A percentile compares a stretch with the other conserved stretches of the same genome.
Evolutionary conservation across 2,329 filamentous ascomycete genomes (phyloP).

Genomic region (Davidsoniella neocaledoniae): DNA sequence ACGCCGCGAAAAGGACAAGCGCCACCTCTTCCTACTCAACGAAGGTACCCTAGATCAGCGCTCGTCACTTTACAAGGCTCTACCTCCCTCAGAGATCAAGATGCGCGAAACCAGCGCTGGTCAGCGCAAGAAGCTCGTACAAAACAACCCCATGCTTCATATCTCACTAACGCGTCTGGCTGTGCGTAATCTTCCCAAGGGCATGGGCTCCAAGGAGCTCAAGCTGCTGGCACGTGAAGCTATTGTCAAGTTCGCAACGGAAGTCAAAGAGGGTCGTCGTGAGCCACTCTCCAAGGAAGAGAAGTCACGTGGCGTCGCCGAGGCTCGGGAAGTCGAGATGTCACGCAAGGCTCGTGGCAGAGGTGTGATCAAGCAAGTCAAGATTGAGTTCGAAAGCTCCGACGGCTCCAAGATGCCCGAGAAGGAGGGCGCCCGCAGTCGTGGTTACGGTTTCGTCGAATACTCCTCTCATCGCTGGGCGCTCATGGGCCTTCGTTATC

Average conservation of each 20-base stretch:
- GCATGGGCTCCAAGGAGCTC: slow-evolving; percentile 68
- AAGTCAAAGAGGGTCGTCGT: slow-evolving; percentile 65
- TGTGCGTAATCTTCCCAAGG: slow-evolving; percentile 75
- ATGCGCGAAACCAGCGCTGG: slow-evolving; percentile 76
- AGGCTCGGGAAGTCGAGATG: slow-evolving; percentile 65
- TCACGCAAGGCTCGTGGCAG: slow-evolving; percentile 68
- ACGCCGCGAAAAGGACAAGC: slow-evolving; percentile 67
- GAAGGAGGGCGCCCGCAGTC: slow-evolving; percentile 62
- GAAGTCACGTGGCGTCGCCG: slow-evolving; percentile 57
- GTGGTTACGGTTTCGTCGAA: slow-evolving; percentile 95
- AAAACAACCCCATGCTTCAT: slow-evolving; percentile 78
- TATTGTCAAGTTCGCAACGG: slow-evolving; percentile 84
- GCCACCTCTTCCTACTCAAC: slow-evolving; percentile 69
- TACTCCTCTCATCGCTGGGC: slow-evolving; percentile 88
- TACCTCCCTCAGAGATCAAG: slow-evolving; percentile 65
- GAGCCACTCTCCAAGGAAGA: slow-evolving; percentile 81
- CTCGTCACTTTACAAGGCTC: slow-evolving; percentile 57
- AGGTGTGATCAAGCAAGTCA: slow-evolving; percentile 78
- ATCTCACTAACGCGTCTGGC: slow-evolving; percentile 80
- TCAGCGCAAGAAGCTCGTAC: slow-evolving; percentile 79
- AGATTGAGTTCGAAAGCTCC: slow-evolving; percentile 80
- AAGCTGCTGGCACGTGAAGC: slow-evolving; percentile 83
- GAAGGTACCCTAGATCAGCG: slow-evolving; percentile 72
- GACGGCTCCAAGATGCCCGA: slow-evolving; percentile 74
- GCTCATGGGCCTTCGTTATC: slow-evolving; percentile 82